Evolutionary conservation across 2,329 filamentous ascomycete species (phyloP), one percentile per base, ranked within the genome.

Genomic region (Aspergillus chevalieri): DNA sequence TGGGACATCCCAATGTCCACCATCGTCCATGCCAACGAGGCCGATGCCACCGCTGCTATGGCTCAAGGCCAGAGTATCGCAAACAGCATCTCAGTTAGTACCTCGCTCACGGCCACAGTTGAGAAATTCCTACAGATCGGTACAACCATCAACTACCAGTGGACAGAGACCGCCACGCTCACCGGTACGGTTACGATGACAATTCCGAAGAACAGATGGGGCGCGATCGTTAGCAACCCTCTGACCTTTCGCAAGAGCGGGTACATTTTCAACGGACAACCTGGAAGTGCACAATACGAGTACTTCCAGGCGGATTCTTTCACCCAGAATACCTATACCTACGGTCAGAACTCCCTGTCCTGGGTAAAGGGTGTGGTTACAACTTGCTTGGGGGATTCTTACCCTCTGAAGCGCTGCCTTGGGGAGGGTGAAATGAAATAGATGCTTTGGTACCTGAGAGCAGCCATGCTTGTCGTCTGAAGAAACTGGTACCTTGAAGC

Each of bases 1-100:
- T 57, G 54, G 54, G 53, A 57, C 38, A 49, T 55, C 17, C 26
- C 53, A 28, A 57, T 57, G 54, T 57, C 54, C 14, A 50, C 53
- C 41, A 42, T 57, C 15, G 42, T 44, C 4, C 53, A 55, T 30
- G 54, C 54, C 44, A 57, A 57, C 46, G 47, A 50, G 17, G 53
- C 50, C 15, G 45, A 47, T 17, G 52, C 50, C 19, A 56, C 50
- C 10, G 50, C 51, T 3, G 45, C 54, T n/a, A 55, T 56, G 17
- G 42, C 44, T 10, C 15, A 47, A 1, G 53, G 54, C 21, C 51
- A 55, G 21, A 48, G 9, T 7, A 43, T 57, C 38, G 53, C 54
- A 43, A 55, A 57, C 51, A 52, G 51, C 12, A 48, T 57, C 43
- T 34, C 47, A 1, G 52, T 51, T 17, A 47, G 51, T 6, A 26